Conservation (phyloP, 2,329 filamentous ascomycete species). For the Cercospora sp. region DNA sequence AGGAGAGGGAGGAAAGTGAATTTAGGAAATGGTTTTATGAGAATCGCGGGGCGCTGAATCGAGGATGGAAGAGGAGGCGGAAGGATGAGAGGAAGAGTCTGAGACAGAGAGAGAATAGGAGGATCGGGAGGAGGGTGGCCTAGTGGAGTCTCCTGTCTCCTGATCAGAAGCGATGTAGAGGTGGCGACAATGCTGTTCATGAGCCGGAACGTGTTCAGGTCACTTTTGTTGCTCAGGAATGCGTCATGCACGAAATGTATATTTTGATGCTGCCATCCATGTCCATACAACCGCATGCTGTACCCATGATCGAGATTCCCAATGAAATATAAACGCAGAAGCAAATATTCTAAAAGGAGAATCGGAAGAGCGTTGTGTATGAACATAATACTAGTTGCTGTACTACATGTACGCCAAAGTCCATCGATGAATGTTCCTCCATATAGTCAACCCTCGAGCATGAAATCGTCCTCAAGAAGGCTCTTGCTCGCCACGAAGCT, state of each 20-base stretch:
- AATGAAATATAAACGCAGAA: background rate
- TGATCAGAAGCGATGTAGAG: background rate
- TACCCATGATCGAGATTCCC: background rate
- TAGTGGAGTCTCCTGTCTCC: background rate
- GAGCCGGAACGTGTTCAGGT: background rate
- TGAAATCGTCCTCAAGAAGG: constrained; percentile 46
- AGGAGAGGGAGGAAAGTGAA: constrained; percentile 52
- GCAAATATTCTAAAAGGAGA: background rate
- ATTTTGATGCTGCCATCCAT: background rate
- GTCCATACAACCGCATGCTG: background rate
- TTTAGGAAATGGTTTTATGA: constrained; percentile 65
- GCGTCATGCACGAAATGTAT: background rate
- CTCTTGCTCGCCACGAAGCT: constrained; percentile 56
- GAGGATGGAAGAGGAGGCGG: constrained; percentile 57
- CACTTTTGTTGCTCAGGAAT: background rate
- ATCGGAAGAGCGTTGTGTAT: background rate
- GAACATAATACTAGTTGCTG: background rate
- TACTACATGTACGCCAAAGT: background rate
- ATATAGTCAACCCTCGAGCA: constrained; percentile 39
- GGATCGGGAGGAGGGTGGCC: constrained; percentile 43
- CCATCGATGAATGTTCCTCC: constrained; percentile 8
- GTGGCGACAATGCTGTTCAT: background rate
- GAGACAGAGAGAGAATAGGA: constrained; percentile 60
- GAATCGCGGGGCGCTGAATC: constrained; percentile 50
- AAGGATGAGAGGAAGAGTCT: constrained; percentile 62